A percentile compares a stretch with the other conserved stretches of the same genome.
Conservation (phyloP, 2,329 filamentous ascomycete species). For the Fusarium multiceps region DNA sequence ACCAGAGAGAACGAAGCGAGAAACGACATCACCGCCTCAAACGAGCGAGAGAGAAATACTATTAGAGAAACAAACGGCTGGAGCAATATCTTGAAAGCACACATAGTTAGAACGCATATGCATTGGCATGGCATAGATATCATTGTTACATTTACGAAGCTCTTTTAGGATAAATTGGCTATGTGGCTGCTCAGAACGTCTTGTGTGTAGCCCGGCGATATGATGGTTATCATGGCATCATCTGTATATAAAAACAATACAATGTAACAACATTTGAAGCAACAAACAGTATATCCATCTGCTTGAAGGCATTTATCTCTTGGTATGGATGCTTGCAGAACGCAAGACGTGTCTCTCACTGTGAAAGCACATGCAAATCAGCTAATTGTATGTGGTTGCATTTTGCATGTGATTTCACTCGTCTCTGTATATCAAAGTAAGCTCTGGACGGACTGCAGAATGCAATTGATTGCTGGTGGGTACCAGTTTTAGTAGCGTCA, state of each 20-base stretch:
- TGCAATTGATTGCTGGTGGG: constrained; percentile 2
- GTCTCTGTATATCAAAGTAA: background rate
- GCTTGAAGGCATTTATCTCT: too few species aligned
- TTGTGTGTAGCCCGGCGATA: background rate
- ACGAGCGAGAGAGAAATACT: constrained; percentile 27
- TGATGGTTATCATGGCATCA: constrained; percentile 13
- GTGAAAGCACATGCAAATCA: constrained; percentile 3
- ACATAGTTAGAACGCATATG: constrained; percentile 11
- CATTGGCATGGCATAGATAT: constrained; percentile 21
- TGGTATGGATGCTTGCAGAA: background rate
- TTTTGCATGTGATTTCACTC: constrained; percentile 30
- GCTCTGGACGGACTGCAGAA: background rate
- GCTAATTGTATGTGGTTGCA: background rate
- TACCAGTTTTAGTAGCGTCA: constrained; percentile 21
- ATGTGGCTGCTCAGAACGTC: background rate
- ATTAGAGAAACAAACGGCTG: constrained; percentile 34
- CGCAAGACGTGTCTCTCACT: background rate
- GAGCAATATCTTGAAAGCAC: constrained; percentile 35
- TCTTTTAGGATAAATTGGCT: constrained; percentile 7
- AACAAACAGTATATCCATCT: background rate
- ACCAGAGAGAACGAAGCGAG: constrained; percentile 15
- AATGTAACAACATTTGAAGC: background rate
- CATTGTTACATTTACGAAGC: constrained; percentile 3
- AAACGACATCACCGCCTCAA: constrained; percentile 18
- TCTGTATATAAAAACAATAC: constrained; percentile 12